phyloP scores from a whole-genome alignment of 129 eudicot genomes.

The Deinandra increscens region DNA sequence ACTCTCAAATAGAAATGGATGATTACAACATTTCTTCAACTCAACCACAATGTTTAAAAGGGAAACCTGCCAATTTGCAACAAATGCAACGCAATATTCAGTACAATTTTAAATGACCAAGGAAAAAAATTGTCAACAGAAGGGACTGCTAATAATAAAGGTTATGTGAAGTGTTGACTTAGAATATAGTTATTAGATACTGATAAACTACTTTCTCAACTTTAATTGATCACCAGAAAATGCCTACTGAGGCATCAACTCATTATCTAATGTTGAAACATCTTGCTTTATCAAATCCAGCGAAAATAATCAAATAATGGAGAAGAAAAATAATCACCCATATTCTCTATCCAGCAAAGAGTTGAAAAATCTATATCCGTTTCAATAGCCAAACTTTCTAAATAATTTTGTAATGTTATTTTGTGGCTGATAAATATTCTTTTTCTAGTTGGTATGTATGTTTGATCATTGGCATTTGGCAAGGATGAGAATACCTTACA shows the following conservation, averaged over 20 bases:
- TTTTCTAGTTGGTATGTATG: no score
- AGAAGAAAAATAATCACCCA: not conserved
- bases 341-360: no score
- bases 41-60: slow-evolving; percentile 94
- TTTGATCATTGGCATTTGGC: no score
- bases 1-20: slow-evolving; percentile 96
- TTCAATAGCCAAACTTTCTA: no score
- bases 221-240: not conserved
- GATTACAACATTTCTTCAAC: slow-evolving; percentile 99
- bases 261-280: not conserved
- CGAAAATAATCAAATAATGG: not conserved
- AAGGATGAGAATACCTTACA: no score
- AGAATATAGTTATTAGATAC: not conserved
- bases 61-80: slow-evolving; percentile 63
- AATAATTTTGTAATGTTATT: no score
- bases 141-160: not conserved
- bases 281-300: not conserved
- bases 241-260: not conserved
- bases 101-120: not conserved
- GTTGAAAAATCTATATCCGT: no score
- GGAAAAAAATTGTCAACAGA: not conserved
- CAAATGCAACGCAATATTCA: slow-evolving; percentile 10
- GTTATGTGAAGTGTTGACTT: not conserved
- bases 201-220: not conserved
- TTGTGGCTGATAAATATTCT: no score